phyloP scores from a whole-genome alignment of 148 eudicot species.

The Heliosperma pusillum region DNA sequence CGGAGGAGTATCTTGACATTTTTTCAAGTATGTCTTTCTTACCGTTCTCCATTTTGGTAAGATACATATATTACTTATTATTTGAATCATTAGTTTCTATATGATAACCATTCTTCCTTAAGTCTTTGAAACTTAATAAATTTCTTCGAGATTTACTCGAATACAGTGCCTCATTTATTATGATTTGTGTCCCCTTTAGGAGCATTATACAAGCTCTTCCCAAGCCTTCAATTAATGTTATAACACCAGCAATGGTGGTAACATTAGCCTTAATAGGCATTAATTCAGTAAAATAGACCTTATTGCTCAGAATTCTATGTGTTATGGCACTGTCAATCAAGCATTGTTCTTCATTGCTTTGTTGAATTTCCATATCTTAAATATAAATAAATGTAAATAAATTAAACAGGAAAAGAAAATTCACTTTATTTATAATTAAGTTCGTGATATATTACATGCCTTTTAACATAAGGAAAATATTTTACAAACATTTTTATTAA shows the following conservation, averaged over 20 bases:
- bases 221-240: too few relatives aligned
- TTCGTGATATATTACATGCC: neutral
- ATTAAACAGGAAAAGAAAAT: neutral
- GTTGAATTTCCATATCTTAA: neutral
- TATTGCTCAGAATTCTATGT: neutral
- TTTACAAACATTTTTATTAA: too few relatives aligned
- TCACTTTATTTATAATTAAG: neutral
- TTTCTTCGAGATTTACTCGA: neutral
- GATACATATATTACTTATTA: too few relatives aligned
- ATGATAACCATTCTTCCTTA: slow-evolving; percentile 3
- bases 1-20: neutral
- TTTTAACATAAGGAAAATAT: too few relatives aligned
- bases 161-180: too few relatives aligned
- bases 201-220: too few relatives aligned
- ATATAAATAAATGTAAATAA: neutral
- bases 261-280: too few relatives aligned
- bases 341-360: neutral
- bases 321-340: neutral
- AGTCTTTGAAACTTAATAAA: slow-evolving; percentile 4
- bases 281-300: too few relatives aligned
- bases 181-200: too few relatives aligned
- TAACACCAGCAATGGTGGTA: too few relatives aligned
- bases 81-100: neutral
- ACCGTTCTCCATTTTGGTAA: too few relatives aligned
- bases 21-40: neutral